Evolutionary conservation across 2,329 filamentous ascomycete genomes (phyloP).

Genomic region (Grosmannia penicillata): DNA sequence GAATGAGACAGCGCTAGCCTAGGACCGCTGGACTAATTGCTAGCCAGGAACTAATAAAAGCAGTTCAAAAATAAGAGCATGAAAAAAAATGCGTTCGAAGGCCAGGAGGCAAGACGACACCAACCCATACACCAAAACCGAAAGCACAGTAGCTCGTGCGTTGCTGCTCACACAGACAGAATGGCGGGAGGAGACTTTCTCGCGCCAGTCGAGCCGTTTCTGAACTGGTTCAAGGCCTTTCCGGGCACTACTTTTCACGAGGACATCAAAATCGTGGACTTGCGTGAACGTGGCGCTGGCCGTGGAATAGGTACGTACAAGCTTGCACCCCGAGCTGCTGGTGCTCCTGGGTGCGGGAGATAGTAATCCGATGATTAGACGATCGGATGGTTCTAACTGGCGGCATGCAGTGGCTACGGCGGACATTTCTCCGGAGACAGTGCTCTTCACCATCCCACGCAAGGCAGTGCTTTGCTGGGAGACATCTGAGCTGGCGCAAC

Average conservation of each 20-base stretch:
- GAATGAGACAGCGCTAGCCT: too few relatives aligned
- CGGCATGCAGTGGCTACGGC: slow-evolving; percentile 45
- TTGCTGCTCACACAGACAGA: neutral
- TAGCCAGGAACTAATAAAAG: too few relatives aligned
- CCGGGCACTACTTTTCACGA: slow-evolving; percentile 38
- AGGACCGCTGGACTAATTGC: too few relatives aligned
- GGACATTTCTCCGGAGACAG: slow-evolving; percentile 59
- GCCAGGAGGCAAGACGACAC: too few relatives aligned
- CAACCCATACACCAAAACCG: too few relatives aligned
- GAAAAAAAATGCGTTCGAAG: too few relatives aligned
- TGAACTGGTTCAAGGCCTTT: slow-evolving; percentile 37
- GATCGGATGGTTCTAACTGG: neutral
- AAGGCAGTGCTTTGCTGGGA: slow-evolving; percentile 53
- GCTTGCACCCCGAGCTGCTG: neutral
- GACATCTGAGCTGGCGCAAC: slow-evolving; percentile 52
- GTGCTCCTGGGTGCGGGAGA: neutral
- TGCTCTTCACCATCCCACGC: slow-evolving; percentile 69
- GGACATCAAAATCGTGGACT: slow-evolving; percentile 35
- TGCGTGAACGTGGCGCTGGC: slow-evolving; percentile 34
- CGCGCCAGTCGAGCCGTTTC: slow-evolving; percentile 27
- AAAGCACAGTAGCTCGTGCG: neutral
- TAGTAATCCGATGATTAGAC: neutral
- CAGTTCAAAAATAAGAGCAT: too few relatives aligned
- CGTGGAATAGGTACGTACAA: slow-evolving; percentile 33
- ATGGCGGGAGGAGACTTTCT: slow-evolving; percentile 21